Conservation (phyloP, 2,329 filamentous ascomycete genomes). For the Fusarium agapanthi region DNA sequence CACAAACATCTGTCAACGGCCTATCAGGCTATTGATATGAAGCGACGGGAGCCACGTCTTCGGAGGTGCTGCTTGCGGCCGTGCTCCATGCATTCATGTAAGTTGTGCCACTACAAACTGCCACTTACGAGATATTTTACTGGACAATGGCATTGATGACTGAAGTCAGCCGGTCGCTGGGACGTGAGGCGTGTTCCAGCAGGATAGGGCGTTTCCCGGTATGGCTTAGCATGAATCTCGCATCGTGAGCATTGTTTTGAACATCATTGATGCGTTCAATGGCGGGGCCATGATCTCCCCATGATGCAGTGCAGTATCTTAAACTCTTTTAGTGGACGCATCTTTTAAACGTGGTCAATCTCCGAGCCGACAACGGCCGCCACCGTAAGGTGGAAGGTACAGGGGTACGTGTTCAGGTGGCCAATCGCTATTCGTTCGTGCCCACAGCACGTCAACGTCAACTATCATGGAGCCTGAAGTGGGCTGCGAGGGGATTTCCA, state of each 20-base stretch:
- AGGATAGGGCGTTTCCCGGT: slow-evolving; percentile 16
- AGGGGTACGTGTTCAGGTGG: slow-evolving; percentile 11
- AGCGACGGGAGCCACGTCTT: slow-evolving; percentile 23
- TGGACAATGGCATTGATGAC: slow-evolving; percentile 14
- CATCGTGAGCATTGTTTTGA: slow-evolving; percentile 11
- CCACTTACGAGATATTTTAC: slow-evolving; percentile 13
- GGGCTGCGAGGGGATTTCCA: slow-evolving; percentile 34
- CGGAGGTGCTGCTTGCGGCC: slow-evolving; percentile 10
- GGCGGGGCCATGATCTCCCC: slow-evolving; percentile 14
- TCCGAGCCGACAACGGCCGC: slow-evolving; percentile 25
- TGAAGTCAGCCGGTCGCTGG: slow-evolving; percentile 36
- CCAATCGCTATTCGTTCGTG: slow-evolving; percentile 32
- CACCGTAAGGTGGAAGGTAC: neutral
- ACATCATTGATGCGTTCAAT: slow-evolving; percentile 8
- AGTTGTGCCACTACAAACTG: slow-evolving; percentile 31
- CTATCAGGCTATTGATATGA: slow-evolving; percentile 17
- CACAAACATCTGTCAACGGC: neutral
- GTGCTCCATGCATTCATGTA: slow-evolving; percentile 25
- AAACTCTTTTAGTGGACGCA: slow-evolving; percentile 7
- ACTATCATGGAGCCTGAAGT: slow-evolving; percentile 11
- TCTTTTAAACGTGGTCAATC: slow-evolving; percentile 21
- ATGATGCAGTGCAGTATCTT: slow-evolving; percentile 26
- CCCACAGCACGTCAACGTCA: slow-evolving; percentile 32
- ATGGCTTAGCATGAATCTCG: slow-evolving; percentile 23
- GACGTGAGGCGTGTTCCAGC: slow-evolving; percentile 20